A percentile compares a stretch with the other conserved stretches of the same genome.
These are phyloP conservation scores for Rutidosis leptorrhynchoides DNA, from an alignment of 129 eudicot genomes.

Conservation along the genomic window DNA sequence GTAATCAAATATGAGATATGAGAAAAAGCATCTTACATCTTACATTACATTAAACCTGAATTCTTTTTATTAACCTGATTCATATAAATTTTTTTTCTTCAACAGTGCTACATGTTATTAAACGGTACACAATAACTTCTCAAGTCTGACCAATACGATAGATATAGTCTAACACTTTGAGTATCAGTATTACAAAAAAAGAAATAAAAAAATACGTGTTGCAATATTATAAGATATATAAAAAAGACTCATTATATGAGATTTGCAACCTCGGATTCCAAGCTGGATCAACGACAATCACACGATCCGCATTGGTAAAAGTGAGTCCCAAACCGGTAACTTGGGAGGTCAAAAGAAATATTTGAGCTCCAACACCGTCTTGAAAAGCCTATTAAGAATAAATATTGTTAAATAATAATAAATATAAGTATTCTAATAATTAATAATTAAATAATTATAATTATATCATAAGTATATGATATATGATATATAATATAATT, in stretches of 20 bases:
- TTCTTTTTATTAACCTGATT: constrained; percentile 67
- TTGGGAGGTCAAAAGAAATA: constrained; percentile 87
- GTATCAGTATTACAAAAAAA: constrained; percentile 72
- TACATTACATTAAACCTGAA: not conserved
- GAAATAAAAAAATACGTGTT: not conserved
- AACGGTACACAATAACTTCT: constrained; percentile 84
- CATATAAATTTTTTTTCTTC: constrained; percentile 91
- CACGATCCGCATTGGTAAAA: constrained; percentile 93
- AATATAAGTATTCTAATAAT: too few species aligned
- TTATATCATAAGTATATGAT: too few species aligned
- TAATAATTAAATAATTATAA: not conserved
- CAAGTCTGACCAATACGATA: constrained; percentile 89
- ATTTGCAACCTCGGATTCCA: constrained; percentile 88
- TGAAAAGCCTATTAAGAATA: constrained; percentile 93
- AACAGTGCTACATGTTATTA: constrained; percentile 94
- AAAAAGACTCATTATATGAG: not conserved
- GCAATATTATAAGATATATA: not conserved
- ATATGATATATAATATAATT: too few species aligned
- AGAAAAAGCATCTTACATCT: constrained; percentile 7
- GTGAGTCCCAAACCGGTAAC: constrained; percentile 97
- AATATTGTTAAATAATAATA: too few species aligned
- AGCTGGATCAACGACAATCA: constrained; percentile 97
- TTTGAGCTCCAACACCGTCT: constrained; percentile 83
- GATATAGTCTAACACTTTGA: constrained; percentile 98
- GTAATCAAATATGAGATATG: not conserved